Evolutionary conservation across 2,329 filamentous ascomycete species (phyloP), one percentile per base, ranked within the genome.

Genomic region (Mollisiaceae sp.): DNA sequence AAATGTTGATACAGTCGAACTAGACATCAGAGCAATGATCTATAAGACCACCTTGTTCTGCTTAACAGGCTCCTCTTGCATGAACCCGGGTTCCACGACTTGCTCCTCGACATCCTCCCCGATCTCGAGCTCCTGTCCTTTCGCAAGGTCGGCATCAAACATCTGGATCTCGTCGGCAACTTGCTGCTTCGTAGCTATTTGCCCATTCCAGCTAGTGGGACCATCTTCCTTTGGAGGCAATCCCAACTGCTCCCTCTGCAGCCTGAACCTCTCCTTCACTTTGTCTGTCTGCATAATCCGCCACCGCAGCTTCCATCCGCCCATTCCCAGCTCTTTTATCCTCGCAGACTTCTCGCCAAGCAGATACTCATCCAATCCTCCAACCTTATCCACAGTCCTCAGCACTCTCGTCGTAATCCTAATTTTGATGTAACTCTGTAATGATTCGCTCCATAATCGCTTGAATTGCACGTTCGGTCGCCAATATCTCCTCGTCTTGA

Each of bases 221-320:
- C 73, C 77, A 18, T 78, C 78, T 59, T 77, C 73, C 62, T 81
- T 79, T 27, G 83, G 80, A 5, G 85, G 83, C 65, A 97, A 75
- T 0, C 92, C 91, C 59, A 95, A 77, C 22, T 80, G 80, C 65
- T 82, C 79, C 67, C 93, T 83, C 81, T 97, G 84, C 59, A 80
- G 77, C 50, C 85, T 84, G 75, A 93, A 91, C 70, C 86, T 82
- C 70, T 85, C 84, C 77, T 89, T 87, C 59, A 96, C 85, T 22
- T 80, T 79, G 1, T 83, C 81, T 4, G 89, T 93, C 81, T 94
- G 92, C 89, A 97, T 93, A 67, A 99, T 82, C 68, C 91, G 86
- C 91, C 93, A 97, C 70, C 95, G 84, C 74, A 99, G 81, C 72
- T 89, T 87, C 95, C 95, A 99, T 8, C 95, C 95, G 70, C 90